phyloP scores from a whole-genome alignment of 208 protist species.

The Phytomonas sp. region DNA sequence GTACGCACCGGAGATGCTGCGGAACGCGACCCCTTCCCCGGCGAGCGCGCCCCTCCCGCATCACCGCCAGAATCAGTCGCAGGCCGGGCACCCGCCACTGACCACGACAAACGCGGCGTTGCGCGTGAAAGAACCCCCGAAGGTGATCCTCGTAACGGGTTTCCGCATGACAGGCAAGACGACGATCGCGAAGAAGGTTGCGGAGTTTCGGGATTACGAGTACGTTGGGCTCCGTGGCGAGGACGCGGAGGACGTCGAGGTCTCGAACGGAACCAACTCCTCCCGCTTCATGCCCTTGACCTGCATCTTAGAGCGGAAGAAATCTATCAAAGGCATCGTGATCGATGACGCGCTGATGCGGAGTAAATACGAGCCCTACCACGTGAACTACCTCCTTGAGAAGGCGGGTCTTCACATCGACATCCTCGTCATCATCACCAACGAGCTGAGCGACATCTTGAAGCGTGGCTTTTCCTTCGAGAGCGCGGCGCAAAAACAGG shows the following conservation, averaged over 20 bases:
- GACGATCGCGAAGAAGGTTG: conserved; percentile 48
- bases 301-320: conserved; percentile 31
- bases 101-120: conserved; percentile 3
- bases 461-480: conserved; percentile 44
- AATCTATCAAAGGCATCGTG: conserved; percentile 48
- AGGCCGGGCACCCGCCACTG: conserved; percentile 13
- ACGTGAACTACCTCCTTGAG: conserved; percentile 51
- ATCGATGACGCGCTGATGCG: conserved; percentile 71
- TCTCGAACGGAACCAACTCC: background rate
- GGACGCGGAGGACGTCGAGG: conserved; percentile 3
- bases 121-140: conserved; percentile 25
- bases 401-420: conserved; percentile 47
- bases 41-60: background rate
- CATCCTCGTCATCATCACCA: conserved; percentile 46
- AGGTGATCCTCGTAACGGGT: conserved; percentile 69
- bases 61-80: background rate
- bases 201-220: conserved; percentile 36
- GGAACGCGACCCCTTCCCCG: no score
- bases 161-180: conserved; percentile 70
- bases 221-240: conserved; percentile 51
- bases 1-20: no score
- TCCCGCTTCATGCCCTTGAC: conserved; percentile 29
- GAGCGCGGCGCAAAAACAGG: conserved; percentile 20
- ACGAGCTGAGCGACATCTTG: conserved; percentile 30
- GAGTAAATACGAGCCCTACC: conserved; percentile 69